These are phyloP conservation scores for Microcyclosporella mali DNA, from an alignment of 2,329 filamentous ascomycete genomes.

Conservation along the genomic window DNA sequence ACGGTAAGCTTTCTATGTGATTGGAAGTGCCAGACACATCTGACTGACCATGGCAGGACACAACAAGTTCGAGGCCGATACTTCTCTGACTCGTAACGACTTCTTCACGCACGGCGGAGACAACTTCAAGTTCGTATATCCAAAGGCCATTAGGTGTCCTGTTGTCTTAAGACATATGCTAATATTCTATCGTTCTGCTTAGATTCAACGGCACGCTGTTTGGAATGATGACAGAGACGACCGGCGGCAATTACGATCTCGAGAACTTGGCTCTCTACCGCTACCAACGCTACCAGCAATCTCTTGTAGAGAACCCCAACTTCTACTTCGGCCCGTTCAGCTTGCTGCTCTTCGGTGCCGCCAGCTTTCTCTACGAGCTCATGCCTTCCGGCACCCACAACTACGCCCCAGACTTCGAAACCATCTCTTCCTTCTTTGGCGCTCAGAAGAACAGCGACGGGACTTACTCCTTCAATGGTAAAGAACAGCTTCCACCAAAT, in stretches of 20 bases:
- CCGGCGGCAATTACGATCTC: constrained; percentile 32
- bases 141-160: no score
- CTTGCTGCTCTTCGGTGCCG: constrained; percentile 36
- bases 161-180: no score
- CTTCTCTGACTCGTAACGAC: constrained; percentile 39
- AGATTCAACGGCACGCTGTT: constrained; percentile 40
- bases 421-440: constrained; percentile 36
- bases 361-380: constrained; percentile 39
- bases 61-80: constrained; percentile 39
- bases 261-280: constrained; percentile 27
- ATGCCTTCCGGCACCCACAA: constrained; percentile 31
- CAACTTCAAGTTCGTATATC: no score
- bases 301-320: constrained; percentile 33
- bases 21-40: not conserved
- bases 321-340: constrained; percentile 39
- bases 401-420: constrained; percentile 29
- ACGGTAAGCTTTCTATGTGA: constrained; percentile 40
- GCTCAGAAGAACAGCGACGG: constrained; percentile 36
- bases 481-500: constrained; percentile 36
- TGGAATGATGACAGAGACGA: constrained; percentile 32
- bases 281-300: constrained; percentile 36
- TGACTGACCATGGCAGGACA: constrained; percentile 35
- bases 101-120: constrained; percentile 34
- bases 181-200: no score
- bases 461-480: constrained; percentile 34